Evolutionary conservation across 1,139 yeast species (phyloP), one percentile per base, ranked within the genome.

Genomic region (Wickerhamomyces sp.): DNA sequence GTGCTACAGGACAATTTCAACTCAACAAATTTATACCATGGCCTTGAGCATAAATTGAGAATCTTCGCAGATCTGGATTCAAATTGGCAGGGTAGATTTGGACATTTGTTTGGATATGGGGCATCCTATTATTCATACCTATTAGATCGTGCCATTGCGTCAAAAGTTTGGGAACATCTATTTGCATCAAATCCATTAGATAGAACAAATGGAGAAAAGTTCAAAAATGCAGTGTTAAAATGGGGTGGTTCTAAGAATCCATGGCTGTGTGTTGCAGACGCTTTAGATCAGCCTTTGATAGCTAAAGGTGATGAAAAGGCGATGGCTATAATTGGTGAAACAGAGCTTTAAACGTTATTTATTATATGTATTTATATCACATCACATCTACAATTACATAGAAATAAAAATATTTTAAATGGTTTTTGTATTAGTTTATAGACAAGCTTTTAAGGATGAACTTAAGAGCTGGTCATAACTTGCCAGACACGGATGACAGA

Each of bases 401-500:
- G 27, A 24, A 24, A 24, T 24, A 14, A 13, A 24, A 12, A 24
- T 27, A 14, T 27, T 27, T 21, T 21, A 21, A n/a, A n/a, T n/a
- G n/a, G 27, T 27, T 6, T 42, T 29, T 36, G n/a, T 25, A 39
- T 35, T 36, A 29, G 35, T 33, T 35, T 30, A 34, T 36, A 32
- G 44, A 43, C 48, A 34, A 43, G 40, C 31, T 28, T 14, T 17
- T n/a, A 33, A 28, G 34, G 15, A 36, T 42, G 16, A 30, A 30
- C 36, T 48, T 52, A 52, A 45, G 52, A 48, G 42, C 52, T 46
- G 76, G 96, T 89, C 97, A 90, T 90, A 64, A 92, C 96, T 83
- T 92, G 97, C 97, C 97, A 92, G 75, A 90, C 98, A 80, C 98
- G 92, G 81, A 92, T 90, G 68, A 85, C 81, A 81, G 88, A 88